Evolutionary conservation across 179 eudicot species (phyloP).

Genomic region (Sideroxylon spinosum): DNA sequence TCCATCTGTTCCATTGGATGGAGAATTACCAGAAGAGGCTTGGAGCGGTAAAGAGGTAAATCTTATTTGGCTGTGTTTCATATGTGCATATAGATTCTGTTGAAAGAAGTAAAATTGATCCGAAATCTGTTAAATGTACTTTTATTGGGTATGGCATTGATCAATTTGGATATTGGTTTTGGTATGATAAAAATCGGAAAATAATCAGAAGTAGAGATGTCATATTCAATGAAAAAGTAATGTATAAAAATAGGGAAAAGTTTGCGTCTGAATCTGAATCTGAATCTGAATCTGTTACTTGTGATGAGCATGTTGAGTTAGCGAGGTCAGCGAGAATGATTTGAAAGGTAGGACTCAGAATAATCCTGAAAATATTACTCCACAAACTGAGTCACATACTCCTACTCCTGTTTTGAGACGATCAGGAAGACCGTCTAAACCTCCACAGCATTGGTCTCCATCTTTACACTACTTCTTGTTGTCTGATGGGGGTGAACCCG

Average conservation of each 20-base stretch:
- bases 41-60: conserved; percentile 7
- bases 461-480: too few relatives aligned
- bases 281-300: too few relatives aligned
- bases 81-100: conserved; percentile 1
- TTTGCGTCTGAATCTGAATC: too few relatives aligned
- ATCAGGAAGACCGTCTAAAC: background rate
- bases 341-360: background rate
- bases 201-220: background rate
- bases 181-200: conserved; percentile 11
- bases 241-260: too few relatives aligned
- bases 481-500: background rate
- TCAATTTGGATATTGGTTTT: conserved; percentile 1
- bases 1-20: conserved; percentile 12
- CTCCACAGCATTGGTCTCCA: background rate
- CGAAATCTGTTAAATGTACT: background rate
- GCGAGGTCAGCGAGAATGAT: background rate
- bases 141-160: conserved; percentile 14
- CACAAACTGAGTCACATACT: background rate
- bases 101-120: conserved; percentile 7
- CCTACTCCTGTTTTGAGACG: background rate
- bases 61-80: conserved; percentile 1
- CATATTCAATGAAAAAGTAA: too few relatives aligned
- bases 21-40: conserved; percentile 4
- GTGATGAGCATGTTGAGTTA: background rate
- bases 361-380: background rate